A percentile compares a stretch with the other conserved stretches of the same genome.
Conservation (phyloP, 164 flowering plant genomes). For the Magnolia sinica region DNA sequence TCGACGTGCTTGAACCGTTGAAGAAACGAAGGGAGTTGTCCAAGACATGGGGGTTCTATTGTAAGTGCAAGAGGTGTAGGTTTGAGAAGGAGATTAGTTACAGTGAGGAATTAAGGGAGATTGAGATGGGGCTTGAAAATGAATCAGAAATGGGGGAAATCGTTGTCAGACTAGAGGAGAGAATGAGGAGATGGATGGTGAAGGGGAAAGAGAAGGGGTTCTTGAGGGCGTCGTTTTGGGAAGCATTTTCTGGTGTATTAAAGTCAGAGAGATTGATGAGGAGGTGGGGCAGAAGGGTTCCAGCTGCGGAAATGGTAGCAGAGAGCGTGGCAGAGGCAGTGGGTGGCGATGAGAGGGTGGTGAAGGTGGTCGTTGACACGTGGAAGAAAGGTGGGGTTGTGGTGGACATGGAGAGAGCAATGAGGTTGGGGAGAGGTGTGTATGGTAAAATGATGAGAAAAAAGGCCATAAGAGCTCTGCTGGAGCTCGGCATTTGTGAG, state of each 20-base stretch:
- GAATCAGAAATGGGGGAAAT: constrained; percentile 48
- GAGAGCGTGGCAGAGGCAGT: constrained; percentile 64
- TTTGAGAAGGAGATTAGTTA: constrained; percentile 45
- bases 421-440: constrained; percentile 63
- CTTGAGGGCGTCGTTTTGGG: constrained; percentile 78
- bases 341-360: constrained; percentile 71
- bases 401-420: constrained; percentile 46
- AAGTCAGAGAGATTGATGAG: constrained; percentile 51
- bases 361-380: constrained; percentile 37
- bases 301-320: constrained; percentile 38
- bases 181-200: constrained; percentile 56
- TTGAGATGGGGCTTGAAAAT: constrained; percentile 34
- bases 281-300: constrained; percentile 74
- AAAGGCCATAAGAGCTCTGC: constrained; percentile 65
- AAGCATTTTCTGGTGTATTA: constrained; percentile 38
- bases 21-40: constrained; percentile 49
- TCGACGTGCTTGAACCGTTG: constrained; percentile 54
- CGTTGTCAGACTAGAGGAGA: constrained; percentile 57
- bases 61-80: constrained; percentile 72
- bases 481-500: constrained; percentile 33
- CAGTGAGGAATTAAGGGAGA: constrained; percentile 49
- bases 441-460: constrained; percentile 77
- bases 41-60: constrained; percentile 68
- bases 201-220: constrained; percentile 64
- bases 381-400: constrained; percentile 7